Base-by-base conservation (phyloP, 2,329 filamentous ascomycete genomes). In the Alternaria ventricosa region DNA sequence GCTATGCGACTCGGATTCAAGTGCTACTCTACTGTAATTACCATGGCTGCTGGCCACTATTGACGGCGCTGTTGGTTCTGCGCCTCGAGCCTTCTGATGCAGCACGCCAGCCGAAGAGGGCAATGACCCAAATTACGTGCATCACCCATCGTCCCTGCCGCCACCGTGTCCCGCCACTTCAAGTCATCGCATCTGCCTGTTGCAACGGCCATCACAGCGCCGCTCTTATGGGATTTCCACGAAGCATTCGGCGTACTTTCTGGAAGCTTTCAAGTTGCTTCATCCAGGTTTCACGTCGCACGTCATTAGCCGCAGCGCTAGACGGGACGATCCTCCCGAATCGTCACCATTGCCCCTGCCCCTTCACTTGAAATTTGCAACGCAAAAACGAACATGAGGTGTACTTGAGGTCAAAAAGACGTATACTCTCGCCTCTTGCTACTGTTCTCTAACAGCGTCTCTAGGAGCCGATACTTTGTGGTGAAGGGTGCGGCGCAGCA, bases 221-320 rank as follows among this genome's bases (percentile, higher is more conserved):
- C 18, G 4, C 20, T 20, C 18, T 45, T 6, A 36, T n/a, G 20
- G 15, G 15, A 11, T 28, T 22, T 18, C 13, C 27, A 43, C 18
- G 22, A 30, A 44, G 56, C 56, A 47, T 45, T 43, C 57, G 49
- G n/a, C 41, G 47, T 43, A 57, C 25, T 45, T 61, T 57, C 55
- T 62, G 47, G 59, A 67, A 67, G 53, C 58, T 64, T 67, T 62
- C 61, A 57, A 62, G 57, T 67, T 71, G 66, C 63, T 68, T 68
- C 66, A 63, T 66, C 46, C 65, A 56, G 45, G 68, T 72, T 72
- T 72, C 70, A 68, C 27, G 61, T 71, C 54, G 63, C 70, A 71
- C 68, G 66, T 72, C 70, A 69, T 71, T 64, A 68, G 66, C 61
- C 60, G 68, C 59, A 60, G 25, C 65, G 65, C 68, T 69, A 69